phyloP scores from a whole-genome alignment of 352 stramenopile species.

The Pythium biforme region DNA sequence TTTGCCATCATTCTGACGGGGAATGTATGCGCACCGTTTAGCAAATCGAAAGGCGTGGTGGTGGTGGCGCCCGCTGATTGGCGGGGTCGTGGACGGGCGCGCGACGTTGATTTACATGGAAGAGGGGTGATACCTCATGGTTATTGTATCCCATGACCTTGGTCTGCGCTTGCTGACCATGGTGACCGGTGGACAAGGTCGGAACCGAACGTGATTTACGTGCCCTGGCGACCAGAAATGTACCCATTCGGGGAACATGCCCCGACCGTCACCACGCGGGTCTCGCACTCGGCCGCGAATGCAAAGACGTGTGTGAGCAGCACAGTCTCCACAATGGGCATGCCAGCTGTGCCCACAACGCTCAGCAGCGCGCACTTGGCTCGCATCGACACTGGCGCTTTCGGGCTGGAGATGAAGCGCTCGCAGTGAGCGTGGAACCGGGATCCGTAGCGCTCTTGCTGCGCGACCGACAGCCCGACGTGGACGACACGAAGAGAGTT shows the following conservation, averaged over 20 bases:
- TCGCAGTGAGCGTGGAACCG: neutral
- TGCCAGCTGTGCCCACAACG: neutral
- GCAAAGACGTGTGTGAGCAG: neutral
- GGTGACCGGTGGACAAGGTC: no score
- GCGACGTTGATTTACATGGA: no score
- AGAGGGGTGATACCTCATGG: no score
- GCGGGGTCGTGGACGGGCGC: no score
- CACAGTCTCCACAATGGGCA: neutral
- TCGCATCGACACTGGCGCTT: neutral
- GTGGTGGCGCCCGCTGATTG: neutral
- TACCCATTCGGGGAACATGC: neutral
- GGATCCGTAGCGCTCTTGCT: neutral
- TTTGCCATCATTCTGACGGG: neutral
- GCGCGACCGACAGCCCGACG: neutral
- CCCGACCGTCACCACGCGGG: neutral
- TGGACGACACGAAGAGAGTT: neutral
- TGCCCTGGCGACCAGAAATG: neutral
- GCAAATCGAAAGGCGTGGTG: neutral
- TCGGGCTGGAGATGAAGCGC: neutral
- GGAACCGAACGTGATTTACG: no score
- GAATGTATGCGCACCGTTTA: neutral
- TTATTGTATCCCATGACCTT: no score
- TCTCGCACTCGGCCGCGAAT: conserved; percentile 10
- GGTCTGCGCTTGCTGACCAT: no score
- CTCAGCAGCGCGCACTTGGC: conserved; percentile 4